Evolutionary conservation across 1,284 basidiomycete species (phyloP), one percentile per base, ranked within the genome.

Genomic region (Coriolopsis trogii): DNA sequence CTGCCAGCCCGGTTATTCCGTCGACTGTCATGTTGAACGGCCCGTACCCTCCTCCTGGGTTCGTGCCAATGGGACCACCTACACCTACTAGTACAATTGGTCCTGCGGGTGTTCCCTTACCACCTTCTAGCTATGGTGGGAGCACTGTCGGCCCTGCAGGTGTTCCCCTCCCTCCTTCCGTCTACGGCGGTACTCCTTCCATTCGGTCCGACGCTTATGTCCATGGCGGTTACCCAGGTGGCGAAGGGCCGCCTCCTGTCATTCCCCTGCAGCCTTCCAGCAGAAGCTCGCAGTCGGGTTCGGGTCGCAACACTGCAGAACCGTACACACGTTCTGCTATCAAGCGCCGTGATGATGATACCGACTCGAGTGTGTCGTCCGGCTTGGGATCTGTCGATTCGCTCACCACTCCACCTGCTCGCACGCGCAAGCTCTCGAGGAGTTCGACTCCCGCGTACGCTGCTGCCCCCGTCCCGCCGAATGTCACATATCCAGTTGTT

Each of bases 11-110:
- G 6, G 56, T 59, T 23, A 58, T 58, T 33, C 63, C 58, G 21
- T 47, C 59, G 3, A 41, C 46, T 21, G 42, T 49, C 49, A 57
- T 53, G 53, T 23, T 46, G 53, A 26, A 49, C 37, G 58, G 29
- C 10, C 37, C 49, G 0, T 60, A 65, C 34, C 61, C 67, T 1
- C 70, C 70, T 30, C 63, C 61, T 3, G 68, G 68, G 4, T 71
- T 71, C 51, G 50, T 70, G 20, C 66, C 67, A 0, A 63, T 55
- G 21, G 64, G 67, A 3, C 60, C 63, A 6, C 59, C 61, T 1
- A 50, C 61, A 13, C 52, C 65, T 8, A 3, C 43, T 28, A 48
- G 52, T 43, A 40, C 47, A 3, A 31, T 52, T 15, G 57, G 58
- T 2, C 58, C 63, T 9, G 55, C 58, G 2, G 57, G 57, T 31